Conservation (phyloP, 75 land plant genomes). For the Adiantum capillusveneris region DNA sequence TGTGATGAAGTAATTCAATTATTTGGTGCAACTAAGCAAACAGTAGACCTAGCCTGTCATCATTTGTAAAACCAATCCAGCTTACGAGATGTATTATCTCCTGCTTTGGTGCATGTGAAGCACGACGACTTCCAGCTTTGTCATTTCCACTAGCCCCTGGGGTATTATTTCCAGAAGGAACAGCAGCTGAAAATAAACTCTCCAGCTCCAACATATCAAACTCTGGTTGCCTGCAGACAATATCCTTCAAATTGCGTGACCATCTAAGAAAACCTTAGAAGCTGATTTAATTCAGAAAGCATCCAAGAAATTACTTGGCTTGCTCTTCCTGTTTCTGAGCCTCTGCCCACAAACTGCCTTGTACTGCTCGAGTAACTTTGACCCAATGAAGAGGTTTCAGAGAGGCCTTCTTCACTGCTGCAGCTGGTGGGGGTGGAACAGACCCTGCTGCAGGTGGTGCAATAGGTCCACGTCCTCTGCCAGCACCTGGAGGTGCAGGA, state of each 20-base stretch:
- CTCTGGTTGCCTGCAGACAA: constrained; percentile 69
- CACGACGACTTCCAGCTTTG: constrained; percentile 40
- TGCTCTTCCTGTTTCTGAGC: constrained; percentile 70
- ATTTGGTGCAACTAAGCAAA: no score
- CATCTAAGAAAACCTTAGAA: no score
- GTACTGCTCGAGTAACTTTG: constrained; percentile 95
- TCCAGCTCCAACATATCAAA: constrained; percentile 90
- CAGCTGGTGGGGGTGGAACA: constrained; percentile 15
- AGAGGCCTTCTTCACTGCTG: constrained; percentile 60
- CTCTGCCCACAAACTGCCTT: constrained; percentile 99
- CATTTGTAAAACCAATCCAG: background rate
- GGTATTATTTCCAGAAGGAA: constrained; percentile 28
- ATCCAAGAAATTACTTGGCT: constrained; percentile 40
- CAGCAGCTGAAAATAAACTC: constrained; percentile 74
- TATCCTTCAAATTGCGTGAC: background rate
- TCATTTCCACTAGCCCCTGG: constrained; percentile 35
- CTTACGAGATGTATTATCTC: constrained; percentile 90
- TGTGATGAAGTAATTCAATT: constrained; percentile 12
- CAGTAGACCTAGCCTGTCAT: no score
- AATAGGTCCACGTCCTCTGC: constrained; percentile 6
- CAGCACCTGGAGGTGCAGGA: constrained; percentile 11
- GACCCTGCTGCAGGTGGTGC: constrained; percentile 23
- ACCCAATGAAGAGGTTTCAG: constrained; percentile 96
- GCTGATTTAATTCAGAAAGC: no score
- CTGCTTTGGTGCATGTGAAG: constrained; percentile 50